phyloP scores from a whole-genome alignment of 768 basidiomycete species.

The Mycena metata region DNA sequence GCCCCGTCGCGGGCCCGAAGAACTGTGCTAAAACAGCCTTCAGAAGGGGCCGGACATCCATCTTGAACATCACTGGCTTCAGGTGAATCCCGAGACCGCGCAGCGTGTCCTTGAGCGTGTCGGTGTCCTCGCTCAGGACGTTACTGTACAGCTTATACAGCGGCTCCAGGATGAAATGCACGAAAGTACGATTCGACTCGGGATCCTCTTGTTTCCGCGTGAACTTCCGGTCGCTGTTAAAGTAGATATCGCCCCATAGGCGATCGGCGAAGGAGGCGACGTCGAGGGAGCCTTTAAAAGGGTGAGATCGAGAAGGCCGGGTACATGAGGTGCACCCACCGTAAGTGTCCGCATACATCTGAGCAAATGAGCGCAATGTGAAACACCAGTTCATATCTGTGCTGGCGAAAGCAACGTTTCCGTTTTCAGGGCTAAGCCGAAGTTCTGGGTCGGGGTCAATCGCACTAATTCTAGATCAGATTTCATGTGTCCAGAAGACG shows the following conservation, averaged over 20 bases:
- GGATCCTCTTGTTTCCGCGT: conserved; percentile 86
- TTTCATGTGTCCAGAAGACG: conserved; percentile 5
- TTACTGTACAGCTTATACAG: conserved; percentile 97
- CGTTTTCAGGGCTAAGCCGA: conserved; percentile 92
- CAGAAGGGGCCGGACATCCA: conserved; percentile 95
- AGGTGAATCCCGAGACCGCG: conserved; percentile 82
- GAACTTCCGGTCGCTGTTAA: conserved; percentile 90
- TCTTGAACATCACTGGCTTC: conserved; percentile 96
- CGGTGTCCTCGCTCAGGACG: conserved; percentile 94
- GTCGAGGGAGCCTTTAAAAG: conserved; percentile 75
- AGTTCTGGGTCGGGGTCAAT: conserved; percentile 92
- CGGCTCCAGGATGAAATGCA: conserved; percentile 96
- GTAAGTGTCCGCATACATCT: conserved; percentile 96
- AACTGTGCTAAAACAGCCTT: conserved; percentile 96
- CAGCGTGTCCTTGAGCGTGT: conserved; percentile 86
- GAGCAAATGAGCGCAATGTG: conserved; percentile 92
- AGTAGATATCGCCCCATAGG: conserved; percentile 99
- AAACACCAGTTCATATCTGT: conserved; percentile 99
- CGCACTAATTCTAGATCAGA: conserved; percentile 55
- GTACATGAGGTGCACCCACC: conserved; percentile 59
- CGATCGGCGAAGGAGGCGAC: conserved; percentile 89
- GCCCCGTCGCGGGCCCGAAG: conserved; percentile 90
- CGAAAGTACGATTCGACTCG: conserved; percentile 87
- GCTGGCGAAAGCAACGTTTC: conserved; percentile 97
- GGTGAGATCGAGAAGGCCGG: conserved; percentile 1